Evolutionary conservation across 2,329 filamentous ascomycete genomes (phyloP).

Genomic region (Colletotrichum sp.): DNA sequence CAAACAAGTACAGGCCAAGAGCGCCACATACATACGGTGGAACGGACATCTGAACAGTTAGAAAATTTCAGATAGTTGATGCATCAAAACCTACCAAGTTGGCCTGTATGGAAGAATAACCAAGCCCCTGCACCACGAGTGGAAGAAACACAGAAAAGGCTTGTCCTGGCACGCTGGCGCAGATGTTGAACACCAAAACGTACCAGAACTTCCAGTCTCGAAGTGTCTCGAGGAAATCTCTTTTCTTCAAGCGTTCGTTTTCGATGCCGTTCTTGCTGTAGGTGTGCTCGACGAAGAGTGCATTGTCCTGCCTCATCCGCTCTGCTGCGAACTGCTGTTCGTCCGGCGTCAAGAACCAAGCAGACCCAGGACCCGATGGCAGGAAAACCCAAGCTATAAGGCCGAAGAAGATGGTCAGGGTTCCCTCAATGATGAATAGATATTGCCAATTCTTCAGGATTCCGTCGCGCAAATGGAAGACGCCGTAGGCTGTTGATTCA

Average conservation of each 20-base stretch:
- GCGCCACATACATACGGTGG: slow-evolving; percentile 36
- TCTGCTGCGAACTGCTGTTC: slow-evolving; percentile 41
- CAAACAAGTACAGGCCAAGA: slow-evolving; percentile 31
- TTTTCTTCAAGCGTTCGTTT: slow-evolving; percentile 27
- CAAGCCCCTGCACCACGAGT: slow-evolving; percentile 35
- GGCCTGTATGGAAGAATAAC: slow-evolving; percentile 28
- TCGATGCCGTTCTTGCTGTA: slow-evolving; percentile 20
- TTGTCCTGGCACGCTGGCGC: slow-evolving; percentile 32
- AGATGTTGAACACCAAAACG: slow-evolving; percentile 35
- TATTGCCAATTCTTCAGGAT: slow-evolving; percentile 44
- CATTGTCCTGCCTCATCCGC: slow-evolving; percentile 38
- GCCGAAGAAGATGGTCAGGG: slow-evolving; percentile 40
- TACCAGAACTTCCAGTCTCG: slow-evolving; percentile 42
- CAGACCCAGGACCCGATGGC: slow-evolving; percentile 38
- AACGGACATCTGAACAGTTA: slow-evolving; percentile 30
- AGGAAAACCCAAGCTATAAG: slow-evolving; percentile 43
- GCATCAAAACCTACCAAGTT: slow-evolving; percentile 26
- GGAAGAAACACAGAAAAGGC: slow-evolving; percentile 39
- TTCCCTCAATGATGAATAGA: slow-evolving; percentile 50
- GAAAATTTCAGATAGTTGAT: background rate
- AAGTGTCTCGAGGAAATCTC: slow-evolving; percentile 36
- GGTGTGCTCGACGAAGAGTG: slow-evolving; percentile 33
- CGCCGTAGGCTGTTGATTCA: slow-evolving; percentile 34
- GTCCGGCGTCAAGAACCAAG: slow-evolving; percentile 40
- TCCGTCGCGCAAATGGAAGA: slow-evolving; percentile 40